phyloP scores from a whole-genome alignment of 768 basidiomycete genomes.

The Rhodocollybia butyracea region DNA sequence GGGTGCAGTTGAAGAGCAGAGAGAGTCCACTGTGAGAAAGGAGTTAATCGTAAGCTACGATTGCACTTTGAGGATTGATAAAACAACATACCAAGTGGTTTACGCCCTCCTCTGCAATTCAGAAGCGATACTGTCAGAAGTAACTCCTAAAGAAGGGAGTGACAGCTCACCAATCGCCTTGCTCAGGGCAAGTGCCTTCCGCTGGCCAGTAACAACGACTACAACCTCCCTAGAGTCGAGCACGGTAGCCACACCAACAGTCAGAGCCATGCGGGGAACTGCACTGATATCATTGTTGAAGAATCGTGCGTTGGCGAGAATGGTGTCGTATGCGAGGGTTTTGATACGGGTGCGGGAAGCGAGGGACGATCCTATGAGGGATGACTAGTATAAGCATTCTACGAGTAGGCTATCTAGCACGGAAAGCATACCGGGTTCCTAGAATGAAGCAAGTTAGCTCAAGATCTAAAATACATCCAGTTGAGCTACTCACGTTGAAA shows the following conservation, averaged over 20 bases:
- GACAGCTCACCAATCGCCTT: conserved; percentile 82
- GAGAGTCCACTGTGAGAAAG: conserved; percentile 61
- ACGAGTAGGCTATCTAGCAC: not conserved
- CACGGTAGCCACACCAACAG: conserved; percentile 86
- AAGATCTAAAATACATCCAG: not conserved
- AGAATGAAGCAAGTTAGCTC: conserved; percentile 1
- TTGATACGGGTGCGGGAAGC: conserved; percentile 87
- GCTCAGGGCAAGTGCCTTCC: conserved; percentile 81
- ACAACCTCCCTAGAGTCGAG: conserved; percentile 83
- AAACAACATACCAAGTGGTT: conserved; percentile 82
- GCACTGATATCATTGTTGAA: conserved; percentile 78
- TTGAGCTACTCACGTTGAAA: conserved; percentile 57
- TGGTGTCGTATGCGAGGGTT: conserved; percentile 89
- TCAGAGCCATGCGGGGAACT: conserved; percentile 85
- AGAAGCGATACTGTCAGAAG: not conserved
- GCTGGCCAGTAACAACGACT: conserved; percentile 80
- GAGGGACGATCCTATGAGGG: conserved; percentile 66
- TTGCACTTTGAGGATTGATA: not conserved
- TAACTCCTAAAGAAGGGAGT: no score
- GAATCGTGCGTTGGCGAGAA: conserved; percentile 90
- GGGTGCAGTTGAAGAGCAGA: conserved; percentile 84
- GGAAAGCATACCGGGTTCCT: conserved; percentile 58
- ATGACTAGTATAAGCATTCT: not conserved
- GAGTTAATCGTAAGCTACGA: not conserved
- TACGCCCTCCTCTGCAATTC: conserved; percentile 71